Conservation (phyloP, 2,329 filamentous ascomycete genomes). For the Microsporum audouinii region DNA sequence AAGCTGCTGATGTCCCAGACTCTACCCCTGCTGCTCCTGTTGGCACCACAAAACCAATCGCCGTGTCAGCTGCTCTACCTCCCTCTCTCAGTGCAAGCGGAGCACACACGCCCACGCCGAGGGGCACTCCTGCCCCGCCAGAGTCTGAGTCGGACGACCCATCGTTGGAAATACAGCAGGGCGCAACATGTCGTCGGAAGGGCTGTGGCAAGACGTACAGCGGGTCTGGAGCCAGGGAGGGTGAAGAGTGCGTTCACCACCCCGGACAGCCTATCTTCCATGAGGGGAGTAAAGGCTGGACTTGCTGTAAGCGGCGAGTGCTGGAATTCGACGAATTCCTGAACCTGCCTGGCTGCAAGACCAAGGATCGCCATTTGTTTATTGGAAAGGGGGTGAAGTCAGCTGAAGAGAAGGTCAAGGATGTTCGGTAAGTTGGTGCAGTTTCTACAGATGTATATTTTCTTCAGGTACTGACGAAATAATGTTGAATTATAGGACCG, state of each 20-base stretch:
- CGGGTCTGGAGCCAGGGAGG: conserved; percentile 48
- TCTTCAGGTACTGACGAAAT: conserved; percentile 3
- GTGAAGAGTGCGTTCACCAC: conserved; percentile 75
- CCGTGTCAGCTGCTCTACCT: conserved; percentile 19
- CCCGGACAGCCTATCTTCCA: conserved; percentile 89
- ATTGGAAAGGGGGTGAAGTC: conserved; percentile 57
- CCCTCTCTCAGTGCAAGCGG: conserved; percentile 23
- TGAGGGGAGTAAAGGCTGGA: conserved; percentile 96
- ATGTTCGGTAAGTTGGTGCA: conserved; percentile 51
- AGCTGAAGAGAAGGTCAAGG: conserved; percentile 65
- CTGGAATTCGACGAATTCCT: conserved; percentile 97
- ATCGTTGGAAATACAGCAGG: conserved; percentile 57
- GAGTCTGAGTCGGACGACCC: conserved; percentile 86
- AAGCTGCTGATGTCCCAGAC: not conserved
- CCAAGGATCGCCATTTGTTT: conserved; percentile 72
- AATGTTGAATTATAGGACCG: conserved; percentile 44
- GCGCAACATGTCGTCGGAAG: conserved; percentile 64
- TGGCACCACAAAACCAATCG: conserved; percentile 17
- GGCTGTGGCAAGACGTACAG: conserved; percentile 58
- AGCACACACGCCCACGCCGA: conserved; percentile 25
- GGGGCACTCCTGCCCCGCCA: conserved; percentile 43
- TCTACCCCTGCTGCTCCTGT: conserved; percentile 10
- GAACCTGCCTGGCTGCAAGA: conserved; percentile 84
- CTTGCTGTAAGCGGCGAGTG: conserved; percentile 88
- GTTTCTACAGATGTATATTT: not conserved